Evolutionary conservation across 2,329 filamentous ascomycete species (phyloP), one percentile per base, ranked within the genome.

Genomic region (Chrysosporium queenslandicum): DNA sequence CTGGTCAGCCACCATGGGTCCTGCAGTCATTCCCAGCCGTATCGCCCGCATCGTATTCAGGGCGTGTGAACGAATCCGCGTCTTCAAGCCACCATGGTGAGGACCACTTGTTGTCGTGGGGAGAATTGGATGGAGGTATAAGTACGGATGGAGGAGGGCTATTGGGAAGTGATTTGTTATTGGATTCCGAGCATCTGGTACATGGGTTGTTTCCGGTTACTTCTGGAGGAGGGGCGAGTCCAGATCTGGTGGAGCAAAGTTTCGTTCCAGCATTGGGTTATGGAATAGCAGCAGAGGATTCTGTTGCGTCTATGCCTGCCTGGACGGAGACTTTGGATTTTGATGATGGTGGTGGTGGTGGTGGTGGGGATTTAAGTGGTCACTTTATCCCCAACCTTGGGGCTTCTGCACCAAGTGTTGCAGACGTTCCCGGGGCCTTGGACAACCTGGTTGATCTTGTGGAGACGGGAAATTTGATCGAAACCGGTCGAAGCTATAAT

Each of bases 1-100:
- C 23, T 50, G 51, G 52, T 29, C 43, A 41, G 49, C 34, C 53
- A 34, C 52, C 21, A 50, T 47, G 36, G n/a, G 39, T 20, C 9
- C 53, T 20, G 2, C 48, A 43, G 45, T 12, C 39, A 30, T 42
- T 20, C 21, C 50, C 4, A 34, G n/a, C 46, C 40, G 37, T 46
- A 16, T 46, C 18, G 36, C 16, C 4, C 2, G 8, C 32, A 3
- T 18, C 9, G 37, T 45, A 43, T 42, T 46, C 53, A 20, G 18
- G 14, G 48, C 51, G 23, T 4, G 11, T 30, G n/a, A 20, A 21
- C 46, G 25, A 18, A 27, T 52, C 37, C 7, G 25, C 40, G 36
- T 32, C 30, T 46, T 23, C 42, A 49, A 49, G 27, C 54, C 54
- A 36, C 54, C 54, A 54, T 56, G 48, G 51, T 48, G 23, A 34